Evolutionary conservation across 306 rosid genomes (phyloP).

Genomic region (Cucumis melo): DNA sequence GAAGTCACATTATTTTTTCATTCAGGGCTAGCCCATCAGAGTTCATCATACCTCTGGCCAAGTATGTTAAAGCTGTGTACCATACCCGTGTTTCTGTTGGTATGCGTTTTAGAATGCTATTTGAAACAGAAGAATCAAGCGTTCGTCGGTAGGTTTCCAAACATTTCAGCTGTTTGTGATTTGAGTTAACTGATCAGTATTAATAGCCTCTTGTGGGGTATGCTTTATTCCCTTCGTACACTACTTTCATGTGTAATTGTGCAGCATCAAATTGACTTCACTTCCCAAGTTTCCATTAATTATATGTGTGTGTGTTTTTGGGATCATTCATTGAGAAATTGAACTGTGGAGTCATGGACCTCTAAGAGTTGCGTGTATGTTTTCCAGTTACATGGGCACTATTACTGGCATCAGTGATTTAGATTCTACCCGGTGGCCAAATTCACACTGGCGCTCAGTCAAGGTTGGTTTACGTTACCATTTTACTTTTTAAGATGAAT

Average conservation of each 20-base stretch:
- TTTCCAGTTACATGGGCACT: constrained; percentile 74
- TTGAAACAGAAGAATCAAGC: constrained; percentile 98
- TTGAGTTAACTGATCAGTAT: not conserved
- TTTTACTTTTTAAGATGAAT: not conserved
- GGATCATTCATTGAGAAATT: not conserved
- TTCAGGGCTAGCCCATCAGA: constrained; percentile 95
- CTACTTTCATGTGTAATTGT: not conserved
- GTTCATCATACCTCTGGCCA: constrained; percentile 78
- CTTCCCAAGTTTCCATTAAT: not conserved
- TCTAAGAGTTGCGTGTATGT: constrained; percentile 10
- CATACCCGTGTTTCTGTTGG: constrained; percentile 96
- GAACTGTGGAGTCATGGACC: not conserved
- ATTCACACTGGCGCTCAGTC: constrained; percentile 97
- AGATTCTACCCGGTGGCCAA: constrained; percentile 72
- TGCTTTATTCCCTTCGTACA: not conserved
- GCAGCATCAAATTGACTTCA: not conserved
- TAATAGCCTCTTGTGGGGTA: not conserved
- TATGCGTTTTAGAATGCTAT: constrained; percentile 96
- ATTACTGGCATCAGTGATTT: constrained; percentile 85
- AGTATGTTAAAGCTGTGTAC: constrained; percentile 86
- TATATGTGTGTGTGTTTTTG: not conserved
- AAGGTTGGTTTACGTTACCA: constrained; percentile 43
- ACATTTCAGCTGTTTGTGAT: not conserved
- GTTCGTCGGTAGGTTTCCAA: constrained; percentile 61
- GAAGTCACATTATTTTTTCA: not conserved